These are phyloP conservation scores for Monosporascus sp. DNA, from an alignment of 2,329 filamentous ascomycete genomes.

Conservation along the genomic window DNA sequence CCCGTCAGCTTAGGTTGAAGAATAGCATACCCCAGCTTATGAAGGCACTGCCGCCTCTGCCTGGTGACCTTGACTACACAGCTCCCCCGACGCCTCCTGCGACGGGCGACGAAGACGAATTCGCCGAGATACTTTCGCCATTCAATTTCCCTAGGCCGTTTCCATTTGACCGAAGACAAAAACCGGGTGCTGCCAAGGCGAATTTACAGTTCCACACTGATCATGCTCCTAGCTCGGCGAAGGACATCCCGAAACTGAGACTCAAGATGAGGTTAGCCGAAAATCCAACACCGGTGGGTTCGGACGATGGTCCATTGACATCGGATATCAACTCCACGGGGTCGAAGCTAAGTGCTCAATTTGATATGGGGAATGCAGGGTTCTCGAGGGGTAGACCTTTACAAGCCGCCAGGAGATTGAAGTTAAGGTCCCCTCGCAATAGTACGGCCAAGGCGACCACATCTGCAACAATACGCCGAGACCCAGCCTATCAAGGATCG, in stretches of 20 bases:
- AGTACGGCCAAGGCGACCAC: conserved; percentile 8
- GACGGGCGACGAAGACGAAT: conserved; percentile 19
- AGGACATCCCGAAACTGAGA: conserved; percentile 19
- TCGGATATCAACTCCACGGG: conserved; percentile 7
- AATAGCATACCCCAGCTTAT: conserved; percentile 47
- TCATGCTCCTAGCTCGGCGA: conserved; percentile 7
- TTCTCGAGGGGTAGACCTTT: conserved; percentile 2
- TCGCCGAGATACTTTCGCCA: conserved; percentile 22
- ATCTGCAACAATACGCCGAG: conserved; percentile 17
- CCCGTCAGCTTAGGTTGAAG: conserved; percentile 38
- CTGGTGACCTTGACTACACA: conserved; percentile 23
- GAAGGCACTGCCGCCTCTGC: conserved; percentile 46
- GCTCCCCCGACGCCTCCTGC: conserved; percentile 13
- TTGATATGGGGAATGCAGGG: conserved; percentile 5
- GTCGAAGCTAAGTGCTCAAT: conserved; percentile 6
- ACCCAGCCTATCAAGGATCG: conserved; percentile 9
- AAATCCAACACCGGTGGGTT: conserved; percentile 6
- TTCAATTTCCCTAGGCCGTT: conserved; percentile 15
- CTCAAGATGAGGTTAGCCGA: conserved; percentile 19
- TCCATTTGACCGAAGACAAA: conserved; percentile 1
- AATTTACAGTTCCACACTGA: background rate
- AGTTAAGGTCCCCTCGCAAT: conserved; percentile 19
- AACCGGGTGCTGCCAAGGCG: background rate
- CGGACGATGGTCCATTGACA: conserved; percentile 5
- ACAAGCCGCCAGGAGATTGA: conserved; percentile 14